Base-by-base conservation (phyloP, 306 rosid genomes). In the Quercus ilex region DNA sequence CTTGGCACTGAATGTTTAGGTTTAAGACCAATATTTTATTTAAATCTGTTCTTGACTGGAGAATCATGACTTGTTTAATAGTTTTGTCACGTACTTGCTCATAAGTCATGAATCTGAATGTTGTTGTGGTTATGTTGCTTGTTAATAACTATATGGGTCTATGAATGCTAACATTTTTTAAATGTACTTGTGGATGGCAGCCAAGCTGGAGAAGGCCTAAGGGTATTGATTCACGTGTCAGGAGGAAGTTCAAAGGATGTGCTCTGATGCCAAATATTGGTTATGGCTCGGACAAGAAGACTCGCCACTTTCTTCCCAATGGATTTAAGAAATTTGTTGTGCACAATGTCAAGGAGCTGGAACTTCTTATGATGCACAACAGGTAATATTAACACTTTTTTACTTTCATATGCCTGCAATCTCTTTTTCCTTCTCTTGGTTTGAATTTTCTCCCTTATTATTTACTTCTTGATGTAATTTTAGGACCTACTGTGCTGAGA, bases 221-320 rank as follows among this genome's bases (percentile, higher is more conserved):
- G 87, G 97, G 94, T 93, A 93, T 93, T 43, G 96, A 93, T 81
- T 93, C 96, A 3, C 91, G 96, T 21, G 97, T 93, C 18, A 88
- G 96, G 82, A 91, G 96, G 60, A 93, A 93, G 85, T 93, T 91
- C n/a, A 93, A 93, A 33, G 98, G 98, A 80, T 87, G 92, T 3
- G 53, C 81, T 19, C 74, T 93, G 72, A 93, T 93, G 98, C 98
- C 98, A 52, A 93, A 90, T 46, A 87, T 93, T 67, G 93, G 98
- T 15, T 91, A 91, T 75, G 94, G 91, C 5, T 75, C 97, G 0
- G 98, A 91, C 87, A 91, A 91, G 86, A 93, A 90, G 78, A 88
- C 98, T 1, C 88, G 97, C 1, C 94, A 93, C 79, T 90, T 76
- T 79, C 93, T 93, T 5, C 94, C 98, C 2, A 91, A 93, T 75